A percentile compares a stretch with the other conserved stretches of the same genome.
Evolutionary conservation across 2,329 filamentous ascomycete genomes (phyloP).

Genomic region (Purpureocillium lavendulum): DNA sequence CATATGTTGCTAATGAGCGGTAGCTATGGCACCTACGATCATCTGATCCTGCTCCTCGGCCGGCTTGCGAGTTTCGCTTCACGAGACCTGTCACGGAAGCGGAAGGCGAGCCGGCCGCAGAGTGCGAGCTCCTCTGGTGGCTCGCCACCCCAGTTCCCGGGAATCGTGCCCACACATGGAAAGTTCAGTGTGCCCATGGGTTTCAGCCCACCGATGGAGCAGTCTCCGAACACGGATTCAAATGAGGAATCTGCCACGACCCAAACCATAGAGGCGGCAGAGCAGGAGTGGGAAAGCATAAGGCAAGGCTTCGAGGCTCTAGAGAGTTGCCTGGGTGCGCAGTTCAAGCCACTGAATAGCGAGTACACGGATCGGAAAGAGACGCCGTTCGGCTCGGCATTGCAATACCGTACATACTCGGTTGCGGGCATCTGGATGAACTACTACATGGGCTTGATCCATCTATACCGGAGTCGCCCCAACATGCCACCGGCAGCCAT

Average conservation of each 20-base stretch:
- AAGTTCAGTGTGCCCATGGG: constrained; percentile 43
- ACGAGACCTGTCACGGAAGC: constrained; percentile 70
- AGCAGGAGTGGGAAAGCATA: constrained; percentile 73
- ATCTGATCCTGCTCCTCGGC: constrained; percentile 73
- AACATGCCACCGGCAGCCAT: constrained; percentile 87
- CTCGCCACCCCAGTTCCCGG: constrained; percentile 39
- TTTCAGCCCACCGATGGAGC: constrained; percentile 41
- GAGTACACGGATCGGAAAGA: constrained; percentile 55
- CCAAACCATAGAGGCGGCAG: constrained; percentile 57
- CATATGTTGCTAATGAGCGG: constrained; percentile 13
- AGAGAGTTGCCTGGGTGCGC: constrained; percentile 55
- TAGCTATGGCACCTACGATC: constrained; percentile 83
- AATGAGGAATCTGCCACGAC: constrained; percentile 52
- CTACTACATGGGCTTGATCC: constrained; percentile 76
- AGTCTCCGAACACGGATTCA: constrained; percentile 32
- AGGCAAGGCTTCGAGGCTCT: constrained; percentile 62
- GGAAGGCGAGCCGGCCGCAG: constrained; percentile 42
- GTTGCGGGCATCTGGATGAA: constrained; percentile 83
- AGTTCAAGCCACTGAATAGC: constrained; percentile 66
- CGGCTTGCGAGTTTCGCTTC: constrained; percentile 72
- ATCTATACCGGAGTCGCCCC: constrained; percentile 75
- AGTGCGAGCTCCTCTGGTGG: constrained; percentile 18
- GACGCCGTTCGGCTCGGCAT: constrained; percentile 71
- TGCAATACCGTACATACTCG: constrained; percentile 79
- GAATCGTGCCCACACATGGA: constrained; percentile 45